Evolutionary conservation across 495 filamentous ascomycete genomes (phyloP).

Genomic region (Trichoderma parareesei): DNA sequence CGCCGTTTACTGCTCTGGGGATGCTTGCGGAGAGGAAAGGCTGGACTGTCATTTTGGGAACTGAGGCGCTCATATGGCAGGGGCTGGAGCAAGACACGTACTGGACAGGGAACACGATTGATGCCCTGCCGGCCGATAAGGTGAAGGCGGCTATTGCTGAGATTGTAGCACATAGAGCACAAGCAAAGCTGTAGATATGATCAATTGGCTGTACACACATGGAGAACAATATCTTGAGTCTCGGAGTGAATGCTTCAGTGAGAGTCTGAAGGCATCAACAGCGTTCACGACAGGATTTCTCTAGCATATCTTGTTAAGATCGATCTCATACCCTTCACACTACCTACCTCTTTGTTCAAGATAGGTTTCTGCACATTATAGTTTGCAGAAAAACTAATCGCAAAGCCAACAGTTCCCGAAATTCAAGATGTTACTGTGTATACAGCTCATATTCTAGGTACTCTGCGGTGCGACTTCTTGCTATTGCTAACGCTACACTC

Average conservation of each 20-base stretch:
- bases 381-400: no score
- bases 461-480: no score
- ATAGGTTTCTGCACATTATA: no score
- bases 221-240: background rate
- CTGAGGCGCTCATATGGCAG: constrained; percentile 68
- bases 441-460: no score
- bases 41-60: constrained; percentile 63
- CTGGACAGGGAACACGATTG: constrained; percentile 50
- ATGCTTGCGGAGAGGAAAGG: constrained; percentile 45
- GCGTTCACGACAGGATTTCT: no score
- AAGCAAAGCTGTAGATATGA: background rate
- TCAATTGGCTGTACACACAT: background rate
- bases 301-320: no score
- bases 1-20: constrained; percentile 56
- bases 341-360: no score
- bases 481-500: background rate
- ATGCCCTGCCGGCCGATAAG: constrained; percentile 45
- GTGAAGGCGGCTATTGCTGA: constrained; percentile 45
- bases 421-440: no score
- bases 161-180: constrained; percentile 21
- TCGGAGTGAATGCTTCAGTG: no score
- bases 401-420: no score
- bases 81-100: constrained; percentile 61
- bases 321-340: no score
- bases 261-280: no score